These are phyloP conservation scores for Carpinus fangiana DNA, from an alignment of 306 rosid genomes.

Conservation along the genomic window DNA sequence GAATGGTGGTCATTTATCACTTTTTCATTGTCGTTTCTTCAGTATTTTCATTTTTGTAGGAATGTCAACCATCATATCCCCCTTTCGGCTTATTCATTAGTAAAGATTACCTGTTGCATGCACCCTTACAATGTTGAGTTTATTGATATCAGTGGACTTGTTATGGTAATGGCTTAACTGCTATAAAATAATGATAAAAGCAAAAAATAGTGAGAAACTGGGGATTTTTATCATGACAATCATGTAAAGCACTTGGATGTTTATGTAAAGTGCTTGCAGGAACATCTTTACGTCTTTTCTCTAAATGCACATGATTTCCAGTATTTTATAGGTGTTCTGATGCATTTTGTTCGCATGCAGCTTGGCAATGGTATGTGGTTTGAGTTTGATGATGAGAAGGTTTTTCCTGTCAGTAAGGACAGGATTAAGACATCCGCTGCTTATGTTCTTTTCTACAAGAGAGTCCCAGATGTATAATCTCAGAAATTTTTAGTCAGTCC, in stretches of 20 bases:
- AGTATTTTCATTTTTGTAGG: no score
- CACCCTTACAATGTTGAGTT: not conserved
- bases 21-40: no score
- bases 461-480: slow-evolving; percentile 43
- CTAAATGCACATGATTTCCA: not conserved
- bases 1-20: no score
- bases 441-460: slow-evolving; percentile 81
- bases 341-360: slow-evolving; percentile 44
- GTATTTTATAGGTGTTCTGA: slow-evolving; percentile 9
- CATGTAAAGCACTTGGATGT: not conserved
- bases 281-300: not conserved
- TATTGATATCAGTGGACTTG: not conserved
- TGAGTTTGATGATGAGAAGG: slow-evolving; percentile 79
- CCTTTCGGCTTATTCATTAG: not conserved
- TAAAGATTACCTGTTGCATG: not conserved
- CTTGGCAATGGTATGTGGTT: slow-evolving; percentile 56
- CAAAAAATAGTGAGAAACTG: not conserved
- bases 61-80: no score
- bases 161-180: not conserved
- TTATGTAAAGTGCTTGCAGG: not conserved
- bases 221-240: not conserved
- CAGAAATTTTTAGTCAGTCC: slow-evolving; percentile 32
- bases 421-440: slow-evolving; percentile 68
- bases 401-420: slow-evolving; percentile 44
- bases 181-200: not conserved